A percentile compares a stretch with the other conserved stretches of the same genome.
Evolutionary conservation across 352 stramenopile species (phyloP).

Genomic region (Ochromonadaceae sp.): DNA sequence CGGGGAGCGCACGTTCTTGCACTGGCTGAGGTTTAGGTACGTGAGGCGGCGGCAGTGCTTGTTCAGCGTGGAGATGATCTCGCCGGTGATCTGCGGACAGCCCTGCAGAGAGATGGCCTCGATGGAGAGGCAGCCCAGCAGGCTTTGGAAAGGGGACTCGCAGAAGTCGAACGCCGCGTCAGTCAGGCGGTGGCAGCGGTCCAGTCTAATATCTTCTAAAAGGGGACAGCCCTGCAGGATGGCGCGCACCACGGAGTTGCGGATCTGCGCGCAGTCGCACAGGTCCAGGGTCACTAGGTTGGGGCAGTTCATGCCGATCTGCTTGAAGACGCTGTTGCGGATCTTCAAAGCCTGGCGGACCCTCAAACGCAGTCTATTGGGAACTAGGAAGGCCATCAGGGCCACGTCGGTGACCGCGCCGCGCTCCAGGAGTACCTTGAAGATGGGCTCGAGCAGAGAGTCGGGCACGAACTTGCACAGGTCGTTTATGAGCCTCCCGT

Average conservation of each 20-base stretch:
- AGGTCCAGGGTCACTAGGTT: conserved; percentile 10
- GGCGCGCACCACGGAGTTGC: not conserved
- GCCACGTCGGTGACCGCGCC: not conserved
- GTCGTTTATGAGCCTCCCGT: conserved; percentile 1
- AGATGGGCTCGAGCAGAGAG: conserved; percentile 8
- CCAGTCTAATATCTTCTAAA: not conserved
- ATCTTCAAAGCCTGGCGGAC: not conserved
- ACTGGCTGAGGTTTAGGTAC: conserved; percentile 6
- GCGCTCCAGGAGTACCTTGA: not conserved
- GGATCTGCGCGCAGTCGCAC: not conserved
- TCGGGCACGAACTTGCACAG: not conserved
- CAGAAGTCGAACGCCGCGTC: not conserved
- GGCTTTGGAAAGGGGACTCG: not conserved
- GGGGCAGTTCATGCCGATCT: conserved; percentile 7
- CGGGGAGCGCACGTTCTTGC: not conserved
- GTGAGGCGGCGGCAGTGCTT: conserved; percentile 1
- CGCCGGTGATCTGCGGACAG: conserved; percentile 12
- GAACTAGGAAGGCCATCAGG: conserved; percentile 7
- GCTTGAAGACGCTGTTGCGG: conserved; percentile 9
- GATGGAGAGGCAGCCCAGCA: not conserved
- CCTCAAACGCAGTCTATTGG: not conserved
- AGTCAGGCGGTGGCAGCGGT: conserved; percentile 5
- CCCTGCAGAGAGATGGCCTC: conserved; percentile 9
- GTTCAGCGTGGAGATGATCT: not conserved
- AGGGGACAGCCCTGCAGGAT: not conserved